These are phyloP conservation scores for Exutisphaerella laricina DNA, from an alignment of 2,329 filamentous ascomycete genomes.

Conservation along the genomic window DNA sequence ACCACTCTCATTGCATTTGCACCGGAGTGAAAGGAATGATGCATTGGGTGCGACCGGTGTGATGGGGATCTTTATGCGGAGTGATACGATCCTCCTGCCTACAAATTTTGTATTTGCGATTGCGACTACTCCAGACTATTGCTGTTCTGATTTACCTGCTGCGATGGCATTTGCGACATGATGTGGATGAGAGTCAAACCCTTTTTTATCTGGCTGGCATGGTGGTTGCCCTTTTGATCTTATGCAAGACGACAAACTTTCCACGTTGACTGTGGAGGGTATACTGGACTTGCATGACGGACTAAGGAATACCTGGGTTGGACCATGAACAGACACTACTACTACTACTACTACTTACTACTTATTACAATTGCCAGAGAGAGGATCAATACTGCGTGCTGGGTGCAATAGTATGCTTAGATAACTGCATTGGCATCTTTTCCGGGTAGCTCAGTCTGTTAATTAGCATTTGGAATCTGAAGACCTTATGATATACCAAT, in stretches of 20 bases:
- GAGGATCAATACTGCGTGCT: background rate
- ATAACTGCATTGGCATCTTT: background rate
- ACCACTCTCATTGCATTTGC: constrained; percentile 6
- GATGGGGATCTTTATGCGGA: constrained; percentile 1
- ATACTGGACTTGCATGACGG: background rate
- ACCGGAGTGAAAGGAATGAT: constrained; percentile 4
- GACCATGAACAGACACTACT: background rate
- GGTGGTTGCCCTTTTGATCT: background rate
- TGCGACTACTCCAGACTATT: too few relatives aligned
- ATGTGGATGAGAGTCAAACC: constrained; percentile 2
- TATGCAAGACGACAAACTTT: background rate
- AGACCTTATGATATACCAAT: background rate
- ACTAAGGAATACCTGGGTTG: background rate
- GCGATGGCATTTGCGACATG: background rate
- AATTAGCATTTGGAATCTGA: background rate
- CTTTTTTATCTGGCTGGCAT: background rate
- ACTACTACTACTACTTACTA: background rate
- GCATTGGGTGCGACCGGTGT: constrained; percentile 2
- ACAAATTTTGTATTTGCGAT: background rate
- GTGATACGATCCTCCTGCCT: background rate
- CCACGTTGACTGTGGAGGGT: background rate
- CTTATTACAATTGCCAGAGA: background rate
- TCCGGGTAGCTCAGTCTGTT: background rate
- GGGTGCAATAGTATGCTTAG: constrained; percentile 3
- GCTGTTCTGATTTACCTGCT: constrained; percentile 1